Percentiles rank a stretch among this genome's conserved stretches.
These are phyloP conservation scores for Excoecaria agallocha DNA, from an alignment of 345 rosid genomes.

Conservation along the genomic window DNA sequence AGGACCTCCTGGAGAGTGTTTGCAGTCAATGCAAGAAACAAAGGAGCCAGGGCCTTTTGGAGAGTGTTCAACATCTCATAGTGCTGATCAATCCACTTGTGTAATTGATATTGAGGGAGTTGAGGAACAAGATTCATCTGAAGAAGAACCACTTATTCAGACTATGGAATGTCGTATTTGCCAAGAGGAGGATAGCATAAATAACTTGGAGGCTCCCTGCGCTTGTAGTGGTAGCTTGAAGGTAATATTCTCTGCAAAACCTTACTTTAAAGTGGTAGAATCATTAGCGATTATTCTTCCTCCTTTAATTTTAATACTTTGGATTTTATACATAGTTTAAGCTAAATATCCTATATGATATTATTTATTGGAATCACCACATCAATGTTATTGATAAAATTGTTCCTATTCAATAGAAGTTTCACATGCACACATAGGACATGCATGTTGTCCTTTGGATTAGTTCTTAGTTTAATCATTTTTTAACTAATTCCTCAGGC, in stretches of 20 bases:
- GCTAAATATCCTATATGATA: not conserved
- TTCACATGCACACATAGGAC: not conserved
- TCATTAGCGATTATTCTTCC: not conserved
- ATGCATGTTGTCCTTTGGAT: not conserved
- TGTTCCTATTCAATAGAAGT: not conserved
- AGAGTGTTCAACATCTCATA: constrained; percentile 24
- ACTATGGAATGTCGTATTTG: constrained; percentile 37
- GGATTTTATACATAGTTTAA: not conserved
- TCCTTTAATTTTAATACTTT: not conserved
- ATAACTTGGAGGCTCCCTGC: constrained; percentile 35
- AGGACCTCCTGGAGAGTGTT: constrained; percentile 17
- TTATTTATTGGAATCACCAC: not conserved
- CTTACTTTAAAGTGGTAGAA: not conserved
- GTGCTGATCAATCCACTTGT: constrained; percentile 18
- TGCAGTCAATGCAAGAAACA: constrained; percentile 6
- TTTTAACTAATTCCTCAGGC: not conserved
- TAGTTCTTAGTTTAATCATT: not conserved
- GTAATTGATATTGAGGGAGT: constrained; percentile 29
- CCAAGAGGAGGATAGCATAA: constrained; percentile 36
- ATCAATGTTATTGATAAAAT: not conserved
- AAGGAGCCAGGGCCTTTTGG: constrained; percentile 13
- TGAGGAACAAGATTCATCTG: constrained; percentile 18
- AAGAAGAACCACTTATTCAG: constrained; percentile 32
- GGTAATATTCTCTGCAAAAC: constrained; percentile 9
- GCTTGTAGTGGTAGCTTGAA: constrained; percentile 40